Evolutionary conservation across 176 grass and related monocot species (phyloP).

Genomic region (Aegilops tauschii): DNA sequence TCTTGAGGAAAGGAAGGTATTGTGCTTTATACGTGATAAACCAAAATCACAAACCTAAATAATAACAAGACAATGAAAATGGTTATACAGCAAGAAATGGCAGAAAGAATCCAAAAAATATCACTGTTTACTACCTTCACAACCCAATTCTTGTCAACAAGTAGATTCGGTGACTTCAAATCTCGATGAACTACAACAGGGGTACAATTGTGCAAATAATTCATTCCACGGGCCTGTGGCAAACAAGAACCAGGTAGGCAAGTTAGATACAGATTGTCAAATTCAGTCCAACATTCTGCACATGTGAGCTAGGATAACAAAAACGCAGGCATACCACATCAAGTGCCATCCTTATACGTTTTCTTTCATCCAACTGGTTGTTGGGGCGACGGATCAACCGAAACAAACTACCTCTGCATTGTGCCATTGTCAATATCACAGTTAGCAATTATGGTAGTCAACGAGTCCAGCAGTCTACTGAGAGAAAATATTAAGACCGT

Average conservation of each 20-base stretch:
- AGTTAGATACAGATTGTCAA: slow-evolving; percentile 2
- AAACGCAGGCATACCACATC: slow-evolving; percentile 70
- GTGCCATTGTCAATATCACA: slow-evolving; percentile 24
- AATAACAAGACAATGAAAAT: slow-evolving; percentile 21
- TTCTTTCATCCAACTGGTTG: slow-evolving; percentile 88
- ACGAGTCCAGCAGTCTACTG: background rate
- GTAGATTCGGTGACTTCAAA: slow-evolving; percentile 96
- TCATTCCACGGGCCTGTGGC: slow-evolving; percentile 90
- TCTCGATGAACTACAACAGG: slow-evolving; percentile 93
- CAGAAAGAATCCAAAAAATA: background rate
- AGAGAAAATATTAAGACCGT: slow-evolving; percentile 20
- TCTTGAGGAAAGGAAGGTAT: slow-evolving; percentile 94
- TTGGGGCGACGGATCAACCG: slow-evolving; percentile 82
- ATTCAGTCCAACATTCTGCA: background rate
- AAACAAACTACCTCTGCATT: slow-evolving; percentile 91
- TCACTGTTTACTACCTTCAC: slow-evolving; percentile 71
- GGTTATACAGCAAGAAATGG: slow-evolving; percentile 16
- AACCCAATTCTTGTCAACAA: slow-evolving; percentile 99
- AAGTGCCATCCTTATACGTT: slow-evolving; percentile 89
- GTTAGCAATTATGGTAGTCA: slow-evolving; percentile 26
- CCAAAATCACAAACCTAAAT: slow-evolving; percentile 98
- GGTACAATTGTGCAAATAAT: slow-evolving; percentile 97
- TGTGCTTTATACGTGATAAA: slow-evolving; percentile 88
- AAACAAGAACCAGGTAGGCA: slow-evolving; percentile 29
- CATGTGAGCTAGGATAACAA: slow-evolving; percentile 26